A percentile compares a stretch with the other conserved stretches of the same genome.
These are phyloP conservation scores for Lophiostoma macrostomum DNA, from an alignment of 495 filamentous ascomycete species.

Conservation along the genomic window DNA sequence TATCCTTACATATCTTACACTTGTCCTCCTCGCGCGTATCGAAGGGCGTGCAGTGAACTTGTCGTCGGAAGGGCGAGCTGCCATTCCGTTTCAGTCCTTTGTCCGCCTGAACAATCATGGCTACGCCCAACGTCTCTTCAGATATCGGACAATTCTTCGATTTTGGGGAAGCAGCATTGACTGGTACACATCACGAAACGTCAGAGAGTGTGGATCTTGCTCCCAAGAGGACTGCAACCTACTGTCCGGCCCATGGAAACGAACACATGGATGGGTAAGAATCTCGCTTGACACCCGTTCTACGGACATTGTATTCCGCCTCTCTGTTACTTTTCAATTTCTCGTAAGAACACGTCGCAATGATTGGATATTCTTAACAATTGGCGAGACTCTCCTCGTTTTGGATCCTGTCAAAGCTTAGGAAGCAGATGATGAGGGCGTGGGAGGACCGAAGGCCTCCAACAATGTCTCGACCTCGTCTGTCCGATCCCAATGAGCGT, in stretches of 20 bases:
- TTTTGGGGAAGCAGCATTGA: slow-evolving; percentile 32
- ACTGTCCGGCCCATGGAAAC: slow-evolving; percentile 23
- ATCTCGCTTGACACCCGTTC: neutral
- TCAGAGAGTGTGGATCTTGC: slow-evolving; percentile 1
- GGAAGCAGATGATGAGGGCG: too few relatives aligned
- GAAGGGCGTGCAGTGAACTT: slow-evolving; percentile 7
- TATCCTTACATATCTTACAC: slow-evolving; percentile 5
- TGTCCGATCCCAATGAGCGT: too few relatives aligned
- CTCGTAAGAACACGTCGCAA: too few relatives aligned
- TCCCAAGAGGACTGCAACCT: neutral
- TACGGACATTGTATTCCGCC: too few relatives aligned
- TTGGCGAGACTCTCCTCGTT: too few relatives aligned
- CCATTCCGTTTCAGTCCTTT: neutral
- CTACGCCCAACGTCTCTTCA: slow-evolving; percentile 11
- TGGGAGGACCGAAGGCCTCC: too few relatives aligned
- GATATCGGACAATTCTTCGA: slow-evolving; percentile 37
- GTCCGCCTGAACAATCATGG: slow-evolving; percentile 15
- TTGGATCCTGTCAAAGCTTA: too few relatives aligned
- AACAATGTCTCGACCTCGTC: too few relatives aligned
- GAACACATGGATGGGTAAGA: neutral
- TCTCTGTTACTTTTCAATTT: too few relatives aligned
- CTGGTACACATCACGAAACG: slow-evolving; percentile 21
- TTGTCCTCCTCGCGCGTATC: slow-evolving; percentile 1
- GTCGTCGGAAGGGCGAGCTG: neutral
- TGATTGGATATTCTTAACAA: too few relatives aligned